Percentiles rank a stretch among this genome's conserved stretches.
Conservation (phyloP, 2,329 filamentous ascomycete genomes). For the Mycogone perniciosa region DNA sequence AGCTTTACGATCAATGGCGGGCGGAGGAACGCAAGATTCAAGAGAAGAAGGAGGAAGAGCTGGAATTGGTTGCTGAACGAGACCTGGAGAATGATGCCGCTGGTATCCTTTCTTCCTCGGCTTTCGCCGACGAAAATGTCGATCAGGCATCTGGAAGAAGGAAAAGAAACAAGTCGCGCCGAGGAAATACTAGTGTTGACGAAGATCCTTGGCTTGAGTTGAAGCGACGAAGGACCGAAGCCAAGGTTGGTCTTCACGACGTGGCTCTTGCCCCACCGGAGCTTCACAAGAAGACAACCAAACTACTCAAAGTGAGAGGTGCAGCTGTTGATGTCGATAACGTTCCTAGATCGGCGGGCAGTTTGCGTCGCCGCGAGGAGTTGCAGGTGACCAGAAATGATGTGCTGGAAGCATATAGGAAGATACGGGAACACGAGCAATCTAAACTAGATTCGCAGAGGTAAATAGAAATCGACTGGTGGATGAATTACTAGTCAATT, state of each 20-base stretch:
- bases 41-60: conserved; percentile 59
- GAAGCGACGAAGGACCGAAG: conserved; percentile 57
- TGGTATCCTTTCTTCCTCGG: conserved; percentile 35
- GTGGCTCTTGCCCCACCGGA: conserved; percentile 71
- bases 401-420: conserved; percentile 34
- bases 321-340: conserved; percentile 30
- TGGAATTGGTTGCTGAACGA: conserved; percentile 56
- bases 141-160: conserved; percentile 22
- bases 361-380: conserved; percentile 34
- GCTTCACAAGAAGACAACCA: conserved; percentile 46
- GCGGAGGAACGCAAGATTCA: conserved; percentile 59
- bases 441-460: conserved; percentile 23
- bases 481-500: too few species aligned
- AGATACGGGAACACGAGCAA: conserved; percentile 32
- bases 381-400: conserved; percentile 30
- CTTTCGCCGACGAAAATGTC: conserved; percentile 37
- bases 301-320: conserved; percentile 29
- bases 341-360: conserved; percentile 34
- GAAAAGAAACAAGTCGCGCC: conserved; percentile 32
- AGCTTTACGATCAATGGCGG: conserved; percentile 71
- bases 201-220: conserved; percentile 72
- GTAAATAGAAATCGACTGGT: not conserved
- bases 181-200: conserved; percentile 42
- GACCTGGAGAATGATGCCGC: conserved; percentile 55
- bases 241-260: conserved; percentile 45